phyloP scores from a whole-genome alignment of 257 asterid species.

The Eucommia ulmoides region DNA sequence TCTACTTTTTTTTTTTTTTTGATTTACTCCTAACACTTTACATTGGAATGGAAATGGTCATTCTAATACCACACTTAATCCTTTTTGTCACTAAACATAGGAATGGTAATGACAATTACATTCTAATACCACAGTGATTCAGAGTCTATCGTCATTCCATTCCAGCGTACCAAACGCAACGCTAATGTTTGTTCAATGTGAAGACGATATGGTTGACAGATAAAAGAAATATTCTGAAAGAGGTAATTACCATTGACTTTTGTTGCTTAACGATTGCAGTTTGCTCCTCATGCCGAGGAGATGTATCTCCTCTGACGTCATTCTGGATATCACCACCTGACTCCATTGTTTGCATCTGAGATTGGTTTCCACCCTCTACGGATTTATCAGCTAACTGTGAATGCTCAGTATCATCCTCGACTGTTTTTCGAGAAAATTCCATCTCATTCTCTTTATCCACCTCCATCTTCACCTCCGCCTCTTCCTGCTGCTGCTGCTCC shows the following conservation, averaged over 20 bases:
- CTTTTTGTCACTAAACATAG: too few species aligned
- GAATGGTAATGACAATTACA: too few species aligned
- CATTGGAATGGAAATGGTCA: too few species aligned
- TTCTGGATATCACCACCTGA: constrained; percentile 28
- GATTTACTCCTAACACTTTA: background rate
- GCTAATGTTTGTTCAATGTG: too few species aligned
- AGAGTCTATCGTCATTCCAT: too few species aligned
- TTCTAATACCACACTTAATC: too few species aligned
- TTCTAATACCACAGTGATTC: too few species aligned
- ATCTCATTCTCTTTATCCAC: constrained; percentile 34
- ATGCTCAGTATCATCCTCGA: too few species aligned
- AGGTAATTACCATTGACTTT: constrained; percentile 44
- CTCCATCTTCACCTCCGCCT: constrained; percentile 21
- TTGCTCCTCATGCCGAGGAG: constrained; percentile 34
- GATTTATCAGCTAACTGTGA: constrained; percentile 35
- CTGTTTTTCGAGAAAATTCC: too few species aligned
- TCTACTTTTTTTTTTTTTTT: background rate
- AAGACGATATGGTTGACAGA: background rate
- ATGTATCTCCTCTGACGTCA: constrained; percentile 22
- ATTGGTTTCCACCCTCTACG: constrained; percentile 33
- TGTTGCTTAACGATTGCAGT: constrained; percentile 38
- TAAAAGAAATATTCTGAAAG: background rate
- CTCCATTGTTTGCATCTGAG: constrained; percentile 28
- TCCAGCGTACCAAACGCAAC: too few species aligned
- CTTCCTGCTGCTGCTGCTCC: constrained; percentile 20